Base-by-base conservation (phyloP, 345 rosid species). In the Eucalyptus marginata region DNA sequence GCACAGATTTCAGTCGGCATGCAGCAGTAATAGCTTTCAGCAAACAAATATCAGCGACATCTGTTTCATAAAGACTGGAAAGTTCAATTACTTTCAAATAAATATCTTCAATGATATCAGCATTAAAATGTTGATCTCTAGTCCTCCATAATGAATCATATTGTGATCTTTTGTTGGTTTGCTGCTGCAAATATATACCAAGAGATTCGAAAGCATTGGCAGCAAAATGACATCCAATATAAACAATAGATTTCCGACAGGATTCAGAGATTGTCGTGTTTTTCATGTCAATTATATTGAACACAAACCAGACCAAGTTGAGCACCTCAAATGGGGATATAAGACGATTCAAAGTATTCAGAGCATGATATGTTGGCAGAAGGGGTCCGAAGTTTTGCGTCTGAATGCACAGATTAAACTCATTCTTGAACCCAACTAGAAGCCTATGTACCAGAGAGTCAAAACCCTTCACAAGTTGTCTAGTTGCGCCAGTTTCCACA, bases 281-380 rank as follows among this genome's bases (percentile, higher is more conserved):
- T 85, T 91, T 91, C 90, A 20, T 86, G 43, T 93, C 88, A 90
- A 93, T 83, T 89, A 89, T 94, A 91, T 90, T 89, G 86, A 98
- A 93, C 89, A 96, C 90, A 94, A 93, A 96, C 88, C 90, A 90
- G 58, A 90, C 96, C 84, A 95, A 89, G 86, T 94, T 89, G 90
- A 98, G 94, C 89, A 97, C 94, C 90, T 95, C 90, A 84, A 95
- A 92, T n/a, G 99, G 99, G 71, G 98, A 94, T 76, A 94, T 89
- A 90, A 92, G 94, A 84, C 90, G 91, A 90, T 92, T 88, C 89
- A 98, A 89, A 91, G 93, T 88, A 93, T 94, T 95, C 86, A 96
- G 68, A 71, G 95, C 89, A 88, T 92, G 92, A 92, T 94, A 93
- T 88, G 91, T 88, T 90, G 94, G 96, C 86, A 94, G 93, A 89